Evolutionary conservation across 345 rosid genomes (phyloP).

Genomic region (Trapa bicornis): DNA sequence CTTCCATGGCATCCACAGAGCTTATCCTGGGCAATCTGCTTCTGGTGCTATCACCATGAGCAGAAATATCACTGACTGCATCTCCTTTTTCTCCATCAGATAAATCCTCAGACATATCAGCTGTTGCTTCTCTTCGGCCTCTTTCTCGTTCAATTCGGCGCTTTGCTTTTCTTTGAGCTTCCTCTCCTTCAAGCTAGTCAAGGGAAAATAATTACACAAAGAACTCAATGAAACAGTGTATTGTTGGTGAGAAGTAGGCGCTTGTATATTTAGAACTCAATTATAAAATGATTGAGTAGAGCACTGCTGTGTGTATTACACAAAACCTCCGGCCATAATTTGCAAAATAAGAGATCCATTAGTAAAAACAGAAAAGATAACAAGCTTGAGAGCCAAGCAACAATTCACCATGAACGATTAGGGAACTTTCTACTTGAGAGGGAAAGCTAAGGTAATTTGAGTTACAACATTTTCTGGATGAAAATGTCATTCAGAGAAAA

Average conservation of each 20-base stretch:
- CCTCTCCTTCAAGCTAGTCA: slow-evolving; percentile 39
- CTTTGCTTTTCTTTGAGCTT: slow-evolving; percentile 27
- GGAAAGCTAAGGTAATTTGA: background rate
- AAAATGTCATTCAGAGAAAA: background rate
- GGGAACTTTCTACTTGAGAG: background rate
- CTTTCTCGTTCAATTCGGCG: slow-evolving; percentile 38
- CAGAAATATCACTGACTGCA: slow-evolving; percentile 22
- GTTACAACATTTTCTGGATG: background rate
- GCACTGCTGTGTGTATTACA: background rate
- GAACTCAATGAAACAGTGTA: background rate
- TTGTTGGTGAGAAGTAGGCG: background rate
- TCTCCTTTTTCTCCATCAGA: slow-evolving; percentile 50
- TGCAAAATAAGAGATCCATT: background rate
- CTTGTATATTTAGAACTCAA: background rate
- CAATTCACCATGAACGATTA: background rate
- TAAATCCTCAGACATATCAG: slow-evolving; percentile 40
- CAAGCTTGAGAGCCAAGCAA: background rate
- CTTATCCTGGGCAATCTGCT: slow-evolving; percentile 33
- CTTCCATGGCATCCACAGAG: slow-evolving; percentile 41
- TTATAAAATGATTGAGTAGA: background rate
- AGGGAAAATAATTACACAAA: background rate
- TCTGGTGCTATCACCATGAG: slow-evolving; percentile 33
- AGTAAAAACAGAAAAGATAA: background rate
- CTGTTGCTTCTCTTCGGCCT: slow-evolving; percentile 42
- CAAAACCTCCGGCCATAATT: background rate